Conservation (phyloP, 75 land plant species). For the Chamaecyparis obtusa region DNA sequence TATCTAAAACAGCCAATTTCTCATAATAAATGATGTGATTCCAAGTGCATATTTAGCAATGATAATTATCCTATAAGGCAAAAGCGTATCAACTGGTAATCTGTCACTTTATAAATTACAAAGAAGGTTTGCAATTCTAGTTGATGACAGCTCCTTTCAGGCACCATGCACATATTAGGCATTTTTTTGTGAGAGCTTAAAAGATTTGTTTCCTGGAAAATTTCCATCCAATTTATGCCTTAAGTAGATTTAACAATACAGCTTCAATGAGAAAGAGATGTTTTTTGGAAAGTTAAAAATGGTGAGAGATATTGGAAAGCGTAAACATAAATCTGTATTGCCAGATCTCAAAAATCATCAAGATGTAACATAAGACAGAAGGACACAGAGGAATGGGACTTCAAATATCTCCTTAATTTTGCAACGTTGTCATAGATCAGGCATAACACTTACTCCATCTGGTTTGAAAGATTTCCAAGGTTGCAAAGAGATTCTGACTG, state of each 20-base stretch:
- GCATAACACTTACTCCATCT: slow-evolving; percentile 71
- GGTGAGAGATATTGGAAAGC: not conserved
- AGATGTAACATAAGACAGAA: not conserved
- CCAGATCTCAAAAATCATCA: not conserved
- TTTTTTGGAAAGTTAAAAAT: not conserved
- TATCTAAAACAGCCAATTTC: not conserved
- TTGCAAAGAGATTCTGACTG: slow-evolving; percentile 95
- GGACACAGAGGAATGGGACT: not conserved
- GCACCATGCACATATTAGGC: not conserved
- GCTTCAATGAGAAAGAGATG: not conserved
- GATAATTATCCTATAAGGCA: not conserved
- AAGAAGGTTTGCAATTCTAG: not conserved
- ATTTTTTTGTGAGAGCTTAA: not conserved
- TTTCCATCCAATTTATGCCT: not conserved
- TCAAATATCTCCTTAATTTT: not conserved
- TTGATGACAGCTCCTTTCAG: not conserved
- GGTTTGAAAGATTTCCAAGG: slow-evolving; percentile 96
- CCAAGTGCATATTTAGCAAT: not conserved
- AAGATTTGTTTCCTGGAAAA: not conserved
- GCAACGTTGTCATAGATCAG: not conserved
- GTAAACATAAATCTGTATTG: not conserved
- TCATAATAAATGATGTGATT: not conserved
- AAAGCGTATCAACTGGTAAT: not conserved
- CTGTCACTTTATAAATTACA: not conserved
- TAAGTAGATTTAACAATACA: not conserved